Evolutionary conservation across 2,329 filamentous ascomycete genomes (phyloP).

Genomic region (Penicillium concentricum): DNA sequence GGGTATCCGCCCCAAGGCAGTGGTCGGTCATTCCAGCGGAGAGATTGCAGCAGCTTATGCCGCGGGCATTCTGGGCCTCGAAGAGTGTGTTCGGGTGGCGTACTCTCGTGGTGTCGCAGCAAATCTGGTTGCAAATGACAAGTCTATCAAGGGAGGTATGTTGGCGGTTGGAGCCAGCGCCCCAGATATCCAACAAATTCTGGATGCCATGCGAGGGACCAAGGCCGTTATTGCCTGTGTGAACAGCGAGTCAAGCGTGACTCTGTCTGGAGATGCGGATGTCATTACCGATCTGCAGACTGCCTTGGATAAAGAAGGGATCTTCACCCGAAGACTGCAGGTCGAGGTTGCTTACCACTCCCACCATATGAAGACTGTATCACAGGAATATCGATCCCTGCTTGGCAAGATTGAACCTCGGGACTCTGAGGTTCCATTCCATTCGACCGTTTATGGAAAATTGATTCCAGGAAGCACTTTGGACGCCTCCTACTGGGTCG

Average conservation of each 20-base stretch:
- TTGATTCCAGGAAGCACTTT: constrained; percentile 13
- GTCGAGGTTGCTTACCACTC: constrained; percentile 35
- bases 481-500: constrained; percentile 22
- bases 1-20: constrained; percentile 24
- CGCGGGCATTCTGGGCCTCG: constrained; percentile 21
- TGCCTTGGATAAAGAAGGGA: constrained; percentile 16
- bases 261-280: constrained; percentile 25
- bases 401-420: constrained; percentile 21
- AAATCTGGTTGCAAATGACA: constrained; percentile 17
- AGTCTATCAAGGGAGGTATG: constrained; percentile 24
- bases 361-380: constrained; percentile 27
- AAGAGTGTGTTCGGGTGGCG: constrained; percentile 25
- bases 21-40: constrained; percentile 34
- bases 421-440: constrained; percentile 16
- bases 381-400: constrained; percentile 16
- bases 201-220: constrained; percentile 18
- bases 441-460: constrained; percentile 22
- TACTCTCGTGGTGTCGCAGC: constrained; percentile 26
- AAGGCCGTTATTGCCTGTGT: constrained; percentile 26
- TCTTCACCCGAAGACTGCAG: constrained; percentile 29
- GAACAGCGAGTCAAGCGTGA: constrained; percentile 27
- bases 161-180: constrained; percentile 27
- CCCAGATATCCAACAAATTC: constrained; percentile 17
- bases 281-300: constrained; percentile 17
- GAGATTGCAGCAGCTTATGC: constrained; percentile 37